Conservation (phyloP, 1,284 basidiomycete species). For the Neolentinus lepideus region DNA sequence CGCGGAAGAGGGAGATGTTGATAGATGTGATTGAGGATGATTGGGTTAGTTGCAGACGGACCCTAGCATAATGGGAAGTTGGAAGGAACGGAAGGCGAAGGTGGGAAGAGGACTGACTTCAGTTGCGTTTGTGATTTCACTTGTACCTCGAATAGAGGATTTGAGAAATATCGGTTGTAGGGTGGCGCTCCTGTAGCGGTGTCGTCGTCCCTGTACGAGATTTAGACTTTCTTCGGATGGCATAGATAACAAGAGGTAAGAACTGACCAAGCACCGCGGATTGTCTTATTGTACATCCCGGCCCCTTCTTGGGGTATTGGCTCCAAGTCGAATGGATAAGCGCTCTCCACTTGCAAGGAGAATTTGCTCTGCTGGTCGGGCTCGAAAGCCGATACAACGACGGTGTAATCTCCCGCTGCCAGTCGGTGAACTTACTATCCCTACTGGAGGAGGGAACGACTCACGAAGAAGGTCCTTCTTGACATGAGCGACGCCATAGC, state of each 20-base stretch:
- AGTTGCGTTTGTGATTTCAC: conserved; percentile 47
- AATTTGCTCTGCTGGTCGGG: conserved; percentile 63
- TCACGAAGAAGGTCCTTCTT: conserved; percentile 48
- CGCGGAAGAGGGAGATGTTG: conserved; percentile 55
- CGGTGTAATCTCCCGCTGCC: conserved; percentile 73
- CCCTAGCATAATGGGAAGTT: conserved; percentile 27
- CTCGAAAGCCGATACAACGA: conserved; percentile 81
- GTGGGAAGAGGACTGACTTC: conserved; percentile 37
- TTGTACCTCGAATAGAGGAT: conserved; percentile 64
- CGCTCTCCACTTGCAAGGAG: conserved; percentile 56
- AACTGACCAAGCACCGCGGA: conserved; percentile 62
- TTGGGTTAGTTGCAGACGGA: conserved; percentile 56
- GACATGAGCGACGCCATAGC: conserved; percentile 67
- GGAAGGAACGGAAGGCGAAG: background rate
- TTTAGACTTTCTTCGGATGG: conserved; percentile 1
- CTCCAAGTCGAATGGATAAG: conserved; percentile 57
- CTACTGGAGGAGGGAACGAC: conserved; percentile 16
- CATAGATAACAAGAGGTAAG: background rate
- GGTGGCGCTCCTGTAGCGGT: conserved; percentile 64
- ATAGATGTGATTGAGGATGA: conserved; percentile 37
- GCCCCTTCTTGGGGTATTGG: conserved; percentile 86
- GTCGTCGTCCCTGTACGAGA: conserved; percentile 34
- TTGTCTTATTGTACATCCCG: conserved; percentile 75
- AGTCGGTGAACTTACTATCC: conserved; percentile 4
- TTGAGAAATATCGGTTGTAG: conserved; percentile 52